Conservation (phyloP, 2,329 filamentous ascomycete genomes). For the Trichoderma atroviride region DNA sequence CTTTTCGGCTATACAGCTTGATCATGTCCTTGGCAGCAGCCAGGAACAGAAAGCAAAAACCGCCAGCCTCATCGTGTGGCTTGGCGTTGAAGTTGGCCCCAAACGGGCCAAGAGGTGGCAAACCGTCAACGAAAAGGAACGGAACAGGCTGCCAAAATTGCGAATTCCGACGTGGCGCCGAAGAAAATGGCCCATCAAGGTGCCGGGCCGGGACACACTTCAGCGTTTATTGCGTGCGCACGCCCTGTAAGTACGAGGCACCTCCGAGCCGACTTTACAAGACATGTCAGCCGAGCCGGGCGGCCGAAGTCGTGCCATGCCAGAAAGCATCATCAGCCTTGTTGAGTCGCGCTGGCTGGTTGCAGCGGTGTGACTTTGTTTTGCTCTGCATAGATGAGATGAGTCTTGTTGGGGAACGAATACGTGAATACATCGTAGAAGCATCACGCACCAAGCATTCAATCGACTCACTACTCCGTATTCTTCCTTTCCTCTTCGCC, state of each 20-base stretch:
- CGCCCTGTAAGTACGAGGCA: constrained; percentile 1
- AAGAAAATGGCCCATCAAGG: constrained; percentile 21
- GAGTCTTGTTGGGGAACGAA: neutral
- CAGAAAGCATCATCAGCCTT: neutral
- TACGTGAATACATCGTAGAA: neutral
- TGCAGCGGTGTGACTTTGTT: neutral
- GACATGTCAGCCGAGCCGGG: neutral
- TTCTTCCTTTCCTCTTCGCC: neutral
- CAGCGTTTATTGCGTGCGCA: neutral
- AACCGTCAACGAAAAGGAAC: neutral
- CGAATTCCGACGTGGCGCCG: constrained; percentile 4
- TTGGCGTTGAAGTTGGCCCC: neutral
- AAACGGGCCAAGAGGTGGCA: constrained; percentile 6
- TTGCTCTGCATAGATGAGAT: neutral
- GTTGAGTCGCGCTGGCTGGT: neutral
- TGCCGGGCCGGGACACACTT: neutral
- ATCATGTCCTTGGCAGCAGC: neutral
- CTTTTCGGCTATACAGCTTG: neutral
- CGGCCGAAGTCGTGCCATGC: neutral
- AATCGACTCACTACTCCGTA: neutral
- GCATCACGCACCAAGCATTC: neutral
- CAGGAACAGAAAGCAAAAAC: neutral
- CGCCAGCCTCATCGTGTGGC: constrained; percentile 1
- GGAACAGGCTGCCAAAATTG: neutral
- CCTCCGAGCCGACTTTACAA: neutral